Conservation (phyloP, 441 rosid genomes). For the Iberis amara region DNA sequence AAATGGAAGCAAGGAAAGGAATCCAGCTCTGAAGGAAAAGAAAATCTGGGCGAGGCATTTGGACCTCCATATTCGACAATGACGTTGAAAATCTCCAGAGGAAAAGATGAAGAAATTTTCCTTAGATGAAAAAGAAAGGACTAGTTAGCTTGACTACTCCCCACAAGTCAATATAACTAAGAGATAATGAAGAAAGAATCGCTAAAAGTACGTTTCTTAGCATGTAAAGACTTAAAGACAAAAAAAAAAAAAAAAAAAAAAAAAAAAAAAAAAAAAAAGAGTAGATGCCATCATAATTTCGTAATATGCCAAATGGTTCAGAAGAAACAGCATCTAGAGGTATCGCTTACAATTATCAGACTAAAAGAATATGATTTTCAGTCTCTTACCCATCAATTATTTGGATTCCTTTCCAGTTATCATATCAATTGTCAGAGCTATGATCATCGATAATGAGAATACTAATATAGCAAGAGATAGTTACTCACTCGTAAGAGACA, state of each 20-base stretch:
- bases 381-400: too few species aligned
- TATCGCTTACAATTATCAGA: too few species aligned
- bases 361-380: too few species aligned
- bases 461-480: conserved; percentile 1
- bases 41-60: conserved; percentile 37
- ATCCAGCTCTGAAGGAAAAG: conserved; percentile 29
- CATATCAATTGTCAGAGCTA: neutral
- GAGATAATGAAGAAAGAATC: conserved; percentile 8
- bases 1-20: conserved; percentile 42
- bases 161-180: neutral
- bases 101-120: conserved; percentile 44
- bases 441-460: neutral
- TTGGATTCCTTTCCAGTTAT: too few species aligned
- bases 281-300: conserved; percentile 2
- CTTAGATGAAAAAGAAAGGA: conserved; percentile 32
- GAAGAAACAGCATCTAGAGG: too few species aligned
- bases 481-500: conserved; percentile 48
- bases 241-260: too few species aligned
- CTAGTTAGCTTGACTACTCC: conserved; percentile 22
- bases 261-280: too few species aligned
- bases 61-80: conserved; percentile 57
- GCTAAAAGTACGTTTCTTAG: conserved; percentile 12
- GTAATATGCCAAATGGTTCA: too few species aligned
- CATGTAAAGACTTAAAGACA: conserved; percentile 13
- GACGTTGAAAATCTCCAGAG: conserved; percentile 41